A percentile compares a stretch with the other conserved stretches of the same genome.
phyloP scores from a whole-genome alignment of 2,329 filamentous ascomycete genomes.

The Fusarium longipes region DNA sequence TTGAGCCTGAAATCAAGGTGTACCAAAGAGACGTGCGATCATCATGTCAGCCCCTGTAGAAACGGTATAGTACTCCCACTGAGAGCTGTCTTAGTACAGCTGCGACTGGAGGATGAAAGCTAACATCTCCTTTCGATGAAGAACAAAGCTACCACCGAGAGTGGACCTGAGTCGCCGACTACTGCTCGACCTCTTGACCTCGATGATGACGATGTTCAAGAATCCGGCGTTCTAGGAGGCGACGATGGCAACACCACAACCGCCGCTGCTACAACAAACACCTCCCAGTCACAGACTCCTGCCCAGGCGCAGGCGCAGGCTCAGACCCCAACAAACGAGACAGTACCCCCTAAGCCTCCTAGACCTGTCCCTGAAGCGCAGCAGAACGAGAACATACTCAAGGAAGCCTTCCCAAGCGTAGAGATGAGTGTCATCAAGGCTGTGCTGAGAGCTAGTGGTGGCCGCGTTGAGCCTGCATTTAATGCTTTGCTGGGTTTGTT shows the following conservation, averaged over 20 bases:
- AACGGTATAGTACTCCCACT: slow-evolving; percentile 53
- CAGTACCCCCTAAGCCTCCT: slow-evolving; percentile 82
- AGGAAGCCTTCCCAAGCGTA: slow-evolving; percentile 91
- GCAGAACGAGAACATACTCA: slow-evolving; percentile 87
- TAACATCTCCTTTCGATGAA: slow-evolving; percentile 46
- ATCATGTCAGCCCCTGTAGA: slow-evolving; percentile 59
- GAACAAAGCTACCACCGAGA: slow-evolving; percentile 57
- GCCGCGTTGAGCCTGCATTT: slow-evolving; percentile 92
- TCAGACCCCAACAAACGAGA: slow-evolving; percentile 52
- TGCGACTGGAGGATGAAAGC: slow-evolving; percentile 30
- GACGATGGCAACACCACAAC: slow-evolving; percentile 53
- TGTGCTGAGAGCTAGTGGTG: slow-evolving; percentile 85
- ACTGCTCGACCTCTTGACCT: slow-evolving; percentile 73
- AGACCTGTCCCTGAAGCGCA: slow-evolving; percentile 83
- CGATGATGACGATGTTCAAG: slow-evolving; percentile 77
- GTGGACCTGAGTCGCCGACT: slow-evolving; percentile 71
- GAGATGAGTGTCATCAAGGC: slow-evolving; percentile 86
- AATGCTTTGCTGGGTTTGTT: slow-evolving; percentile 84
- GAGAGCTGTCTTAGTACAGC: slow-evolving; percentile 3
- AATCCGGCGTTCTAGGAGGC: slow-evolving; percentile 62
- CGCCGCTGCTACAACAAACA: slow-evolving; percentile 40
- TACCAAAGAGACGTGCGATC: slow-evolving; percentile 10
- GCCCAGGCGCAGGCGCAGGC: background rate
- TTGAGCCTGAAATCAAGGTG: slow-evolving; percentile 2
- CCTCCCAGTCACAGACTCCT: slow-evolving; percentile 38